Evolutionary conservation across 208 protist genomes (phyloP), one percentile per base, ranked within the genome.

Genomic region (Porcisia hertigi): DNA sequence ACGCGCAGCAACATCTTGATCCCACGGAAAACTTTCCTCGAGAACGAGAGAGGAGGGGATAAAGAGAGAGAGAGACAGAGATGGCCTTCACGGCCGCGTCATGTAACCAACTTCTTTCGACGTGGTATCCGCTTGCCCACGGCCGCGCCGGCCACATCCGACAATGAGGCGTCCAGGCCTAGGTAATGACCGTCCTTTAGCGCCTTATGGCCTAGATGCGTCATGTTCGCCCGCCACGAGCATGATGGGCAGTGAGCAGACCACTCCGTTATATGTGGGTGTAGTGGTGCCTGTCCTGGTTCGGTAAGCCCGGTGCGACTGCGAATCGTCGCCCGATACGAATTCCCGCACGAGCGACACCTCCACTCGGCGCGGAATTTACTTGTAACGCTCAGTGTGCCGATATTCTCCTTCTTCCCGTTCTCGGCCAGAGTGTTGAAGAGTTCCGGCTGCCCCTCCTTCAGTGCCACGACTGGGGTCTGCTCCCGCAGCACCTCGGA

Each of bases 361-460:
- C 47, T 92, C 91, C 93, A 97, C 76, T 90, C 77, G 25, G 91
- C 93, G 11, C 62, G 36, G 59, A 95, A 94, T 75, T 95, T 94
- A 67, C 90, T 95, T 2, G 90, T 92, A 52, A 75, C 58, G 60
- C 82, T 64, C 12, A 95, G 77, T 6, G 71, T 62, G 16, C 82
- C 87, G 36, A 95, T 76, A 76, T 94, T 95, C 11, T 80, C 77
- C 47, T 78, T 82, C 69, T 87, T 91, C 11, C 69, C 79, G n/a
- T 83, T 88, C 16, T 71, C 84, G 2, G 80, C 79, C 18, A 94
- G 81, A 67, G 88, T 57, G 36, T 70, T 59, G 64, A 84, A 81
- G 36, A 97, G 82, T n/a, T 86, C 80, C 30, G 89, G 86, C 25
- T 79, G 34, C 16, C 71, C 43, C 36, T 79, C 79, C 54, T 80